Evolutionary conservation across 306 rosid genomes (phyloP).

Genomic region (Elaeagnus macrophylla): DNA sequence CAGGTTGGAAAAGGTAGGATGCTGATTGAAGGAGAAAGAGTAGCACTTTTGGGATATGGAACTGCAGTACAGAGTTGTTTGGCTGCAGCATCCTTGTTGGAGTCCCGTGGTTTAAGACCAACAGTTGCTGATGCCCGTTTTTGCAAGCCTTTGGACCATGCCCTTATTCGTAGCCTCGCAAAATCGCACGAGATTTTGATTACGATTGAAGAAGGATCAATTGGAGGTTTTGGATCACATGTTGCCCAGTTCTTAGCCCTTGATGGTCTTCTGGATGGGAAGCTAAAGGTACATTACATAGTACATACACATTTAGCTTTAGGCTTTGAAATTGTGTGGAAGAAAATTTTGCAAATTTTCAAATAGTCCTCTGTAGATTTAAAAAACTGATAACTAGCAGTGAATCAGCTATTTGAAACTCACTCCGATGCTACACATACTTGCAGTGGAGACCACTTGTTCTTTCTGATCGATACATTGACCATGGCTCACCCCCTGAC

Average conservation of each 20-base stretch:
- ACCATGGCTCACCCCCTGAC: constrained; percentile 77
- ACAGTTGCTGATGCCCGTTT: constrained; percentile 78
- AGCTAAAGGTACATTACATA: constrained; percentile 43
- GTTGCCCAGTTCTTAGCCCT: constrained; percentile 94
- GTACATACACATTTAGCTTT: too few relatives aligned
- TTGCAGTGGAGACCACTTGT: constrained; percentile 95
- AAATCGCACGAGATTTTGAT: constrained; percentile 72
- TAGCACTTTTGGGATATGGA: constrained; percentile 82
- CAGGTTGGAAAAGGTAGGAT: constrained; percentile 76
- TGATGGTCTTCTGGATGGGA: constrained; percentile 93
- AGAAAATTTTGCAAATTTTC: neutral
- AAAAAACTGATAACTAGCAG: too few relatives aligned
- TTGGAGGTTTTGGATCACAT: constrained; percentile 94
- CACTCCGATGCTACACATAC: constrained; percentile 6
- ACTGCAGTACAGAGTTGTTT: constrained; percentile 66
- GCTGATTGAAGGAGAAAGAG: constrained; percentile 79
- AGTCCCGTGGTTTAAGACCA: constrained; percentile 37
- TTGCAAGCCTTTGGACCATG: constrained; percentile 82
- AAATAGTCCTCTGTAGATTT: too few relatives aligned
- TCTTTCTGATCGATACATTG: constrained; percentile 82
- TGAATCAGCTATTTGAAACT: neutral
- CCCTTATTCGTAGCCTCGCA: constrained; percentile 71
- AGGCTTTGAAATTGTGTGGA: neutral
- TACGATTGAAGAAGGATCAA: constrained; percentile 94
- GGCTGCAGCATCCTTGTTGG: constrained; percentile 48